Base-by-base conservation (phyloP, 371 early-diverging fungal species). In the Syncephalastrum sp. region DNA sequence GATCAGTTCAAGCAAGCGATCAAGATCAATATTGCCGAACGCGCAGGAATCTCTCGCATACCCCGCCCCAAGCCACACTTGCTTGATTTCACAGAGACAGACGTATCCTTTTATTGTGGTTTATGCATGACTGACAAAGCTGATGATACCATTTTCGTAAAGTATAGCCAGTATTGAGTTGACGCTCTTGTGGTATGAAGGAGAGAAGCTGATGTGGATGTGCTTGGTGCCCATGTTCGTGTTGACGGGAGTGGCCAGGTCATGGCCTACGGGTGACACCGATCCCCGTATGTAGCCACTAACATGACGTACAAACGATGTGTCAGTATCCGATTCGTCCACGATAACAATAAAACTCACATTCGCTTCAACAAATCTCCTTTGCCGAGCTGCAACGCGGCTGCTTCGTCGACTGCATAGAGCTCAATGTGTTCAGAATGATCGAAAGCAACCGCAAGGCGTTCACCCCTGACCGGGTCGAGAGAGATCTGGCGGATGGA, bases 221-320 rank as follows among this genome's bases (percentile, higher is more conserved):
- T 73, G 77, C 4, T 55, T 52, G 6, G 56, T 42, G 19, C 56
- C 54, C 13, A 47, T 38, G 4, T 58, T 23, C 13, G 64, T 16
- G 10, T 51, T 54, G 24, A 68, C 51, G 10, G 51, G 23, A 29
- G 21, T 43, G 13, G 19, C 19, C 16, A 7, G 16, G 33, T 12
- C 12, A n/a, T 47, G 55, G 19, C 15, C 47, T 45, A 24, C 25
- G 23, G 47, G 45, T 47, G 24, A 55, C 29, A 27, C 42, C 1
- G 68, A 51, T 10, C 69, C 72, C 44, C 69, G 67, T n/a, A 71
- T 58, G 50, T 65, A 67, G 17, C 77, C 77, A 60, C 77, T 74
- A 48, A 8, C 41, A 50, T 19, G 47, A 42, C 16, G 33, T 43
- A 57, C 6, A 24, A 10, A 41, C 6, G 21, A 21, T 42, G 19